Base-by-base conservation (phyloP, 176 grass and related monocot species). In the Avena eriantha region DNA sequence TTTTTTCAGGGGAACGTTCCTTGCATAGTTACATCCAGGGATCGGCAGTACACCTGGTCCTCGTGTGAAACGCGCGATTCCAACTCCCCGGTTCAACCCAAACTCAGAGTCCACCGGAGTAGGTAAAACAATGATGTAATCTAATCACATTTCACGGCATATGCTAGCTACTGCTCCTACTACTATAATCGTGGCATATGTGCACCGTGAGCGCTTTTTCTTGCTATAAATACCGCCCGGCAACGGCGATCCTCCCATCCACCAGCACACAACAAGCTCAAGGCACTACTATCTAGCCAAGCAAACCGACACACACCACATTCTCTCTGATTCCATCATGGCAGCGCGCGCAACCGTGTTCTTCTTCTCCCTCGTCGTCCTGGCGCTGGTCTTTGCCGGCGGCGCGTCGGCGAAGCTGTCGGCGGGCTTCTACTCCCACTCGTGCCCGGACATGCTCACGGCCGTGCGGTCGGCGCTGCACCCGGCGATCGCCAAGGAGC, bases 401-500 rank as follows among this genome's bases (percentile, higher is more conserved):
- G 21, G 29, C n/a, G 82, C 84, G 72, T 86, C 79, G 72, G 88
- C 84, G 22, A 63, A 86, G 84, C 84, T 90, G n/a, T 86, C 89
- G 8, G 7, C 77, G 0, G 10, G 78, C 69, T 98, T 86, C 82
- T 98, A 98, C 92, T 89, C 86, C 4, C 67, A 17, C 24, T 88
- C 93, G 2, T 95, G 93, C 79, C 93, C 93, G 36, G 69, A 86
- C 9, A 74, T 95, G 82, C 79, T 88, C 22, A 35, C 9, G 9
- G 82, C 90, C 7, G 93, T 95, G 8, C 88, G 67, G 63, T 58
- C 70, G 21, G 96, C 57, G 1, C 21, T 98, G 60, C 13, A 78
- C 19, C 63, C 91, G 0, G 96, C 96, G 35, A 86, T 95, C 39
- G 60, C 60, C 21, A 69, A 1, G 7, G 95, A 97, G 90, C 50